Evolutionary conservation across 768 basidiomycete species (phyloP).

Genomic region (Trametes maxima): DNA sequence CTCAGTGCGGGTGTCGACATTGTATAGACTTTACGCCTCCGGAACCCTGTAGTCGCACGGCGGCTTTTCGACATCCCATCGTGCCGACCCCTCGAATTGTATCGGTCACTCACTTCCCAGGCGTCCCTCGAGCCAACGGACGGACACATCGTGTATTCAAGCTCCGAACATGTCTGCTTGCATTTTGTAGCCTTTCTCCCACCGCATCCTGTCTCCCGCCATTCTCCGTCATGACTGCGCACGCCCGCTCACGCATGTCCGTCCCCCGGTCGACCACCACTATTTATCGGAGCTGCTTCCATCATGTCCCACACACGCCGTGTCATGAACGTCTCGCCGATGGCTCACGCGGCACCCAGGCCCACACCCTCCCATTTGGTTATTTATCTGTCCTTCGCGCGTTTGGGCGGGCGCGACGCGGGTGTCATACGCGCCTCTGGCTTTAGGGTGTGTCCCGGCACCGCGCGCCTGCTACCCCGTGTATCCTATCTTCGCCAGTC

Average conservation of each 20-base stretch:
- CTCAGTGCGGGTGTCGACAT: conserved; percentile 31
- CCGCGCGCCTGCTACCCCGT: not conserved
- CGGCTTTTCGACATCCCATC: not conserved
- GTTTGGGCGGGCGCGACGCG: not conserved
- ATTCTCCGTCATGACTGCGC: not conserved
- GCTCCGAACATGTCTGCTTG: conserved; percentile 10
- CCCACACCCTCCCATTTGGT: not conserved
- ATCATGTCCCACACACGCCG: conserved; percentile 21
- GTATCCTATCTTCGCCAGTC: not conserved
- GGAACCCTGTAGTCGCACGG: not conserved
- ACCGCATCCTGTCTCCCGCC: not conserved
- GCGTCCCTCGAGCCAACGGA: conserved; percentile 15
- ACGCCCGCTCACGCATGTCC: not conserved
- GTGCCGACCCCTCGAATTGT: not conserved
- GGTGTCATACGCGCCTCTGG: not conserved
- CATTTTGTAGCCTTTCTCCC: conserved; percentile 22
- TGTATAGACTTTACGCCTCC: conserved; percentile 13
- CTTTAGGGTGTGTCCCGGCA: not conserved
- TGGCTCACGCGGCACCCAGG: not conserved
- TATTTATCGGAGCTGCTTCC: conserved; percentile 16
- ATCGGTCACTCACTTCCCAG: conserved; percentile 12
- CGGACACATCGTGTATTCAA: conserved; percentile 20
- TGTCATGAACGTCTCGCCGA: conserved; percentile 13
- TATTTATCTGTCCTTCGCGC: conserved; percentile 8
- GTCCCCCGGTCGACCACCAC: not conserved